Base-by-base conservation (phyloP, 441 rosid species). In the Populus hybrid region DNA sequence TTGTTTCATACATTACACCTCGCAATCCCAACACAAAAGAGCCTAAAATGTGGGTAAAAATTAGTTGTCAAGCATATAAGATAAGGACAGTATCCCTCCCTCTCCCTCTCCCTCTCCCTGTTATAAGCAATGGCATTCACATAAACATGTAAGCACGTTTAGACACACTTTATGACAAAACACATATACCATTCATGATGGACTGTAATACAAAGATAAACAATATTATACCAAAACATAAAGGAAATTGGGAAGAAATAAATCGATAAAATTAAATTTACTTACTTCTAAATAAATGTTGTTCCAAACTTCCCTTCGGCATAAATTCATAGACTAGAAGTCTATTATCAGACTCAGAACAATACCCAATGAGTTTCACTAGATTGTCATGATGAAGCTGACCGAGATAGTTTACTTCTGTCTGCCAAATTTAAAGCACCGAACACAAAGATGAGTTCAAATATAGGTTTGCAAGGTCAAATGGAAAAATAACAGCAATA, bases 241-340 rank as follows among this genome's bases (percentile, higher is more conserved):
- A 67, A 81, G 11, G 21, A 70, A 34, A 65, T 34, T 19, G 10
- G 26, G 35, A 36, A 70, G 75, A 71, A 67, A 65, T 3, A 14
- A 61, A 14, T n/a, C 76, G 9, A n/a, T 7, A 12, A 19, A 72
- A 28, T 11, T 19, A 75, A 86, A 79, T 83, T 80, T 59, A 89
- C 92, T 83, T 91, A 94, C 98, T 87, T 85, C 86, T 85, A 71
- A 94, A 94, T 11, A 94, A 78, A 82, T 94, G 98, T 78, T 89
- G 84, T 74, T 94, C 98, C 83, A 94, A 84, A 83, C 95, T 94
- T 61, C 98, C 98, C 71, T 89, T 92, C 12, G 91, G 93, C 98
- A 94, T 90, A 67, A 85, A 92, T 82, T 94, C 97, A 9, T 94
- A 94, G 24, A 91, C 97, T 76, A 94, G 87, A 78, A 92, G 92